These are phyloP conservation scores for Fusarium temperatum DNA, from an alignment of 2,329 filamentous ascomycete genomes.

Conservation along the genomic window DNA sequence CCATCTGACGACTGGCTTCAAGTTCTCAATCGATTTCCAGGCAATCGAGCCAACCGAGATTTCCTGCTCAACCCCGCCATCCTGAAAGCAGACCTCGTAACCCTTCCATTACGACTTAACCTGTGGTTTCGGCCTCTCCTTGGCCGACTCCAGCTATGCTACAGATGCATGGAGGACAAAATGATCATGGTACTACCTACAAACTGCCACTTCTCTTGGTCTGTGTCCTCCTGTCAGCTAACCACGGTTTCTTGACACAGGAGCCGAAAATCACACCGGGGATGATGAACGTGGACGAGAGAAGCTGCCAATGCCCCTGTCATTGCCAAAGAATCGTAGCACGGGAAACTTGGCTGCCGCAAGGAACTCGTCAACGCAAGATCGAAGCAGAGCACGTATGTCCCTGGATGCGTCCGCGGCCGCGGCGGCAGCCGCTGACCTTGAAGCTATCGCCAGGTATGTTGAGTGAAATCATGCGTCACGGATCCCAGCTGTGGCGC, in stretches of 20 bases:
- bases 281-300: slow-evolving; percentile 54
- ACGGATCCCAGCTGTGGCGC: slow-evolving; percentile 23
- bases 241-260: slow-evolving; percentile 38
- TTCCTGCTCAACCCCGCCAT: slow-evolving; percentile 42
- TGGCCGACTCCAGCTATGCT: slow-evolving; percentile 52
- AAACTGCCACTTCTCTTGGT: slow-evolving; percentile 1
- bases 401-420: slow-evolving; percentile 80
- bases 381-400: slow-evolving; percentile 72
- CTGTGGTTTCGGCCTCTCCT: slow-evolving; percentile 32
- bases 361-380: slow-evolving; percentile 55
- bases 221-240: slow-evolving; percentile 31
- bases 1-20: slow-evolving; percentile 15
- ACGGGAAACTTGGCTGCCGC: slow-evolving; percentile 67
- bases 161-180: slow-evolving; percentile 54
- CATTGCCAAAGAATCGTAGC: slow-evolving; percentile 71
- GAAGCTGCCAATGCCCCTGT: slow-evolving; percentile 57
- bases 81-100: slow-evolving; percentile 27
- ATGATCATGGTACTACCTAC: slow-evolving; percentile 50
- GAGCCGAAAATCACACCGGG: slow-evolving; percentile 46
- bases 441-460: slow-evolving; percentile 79
- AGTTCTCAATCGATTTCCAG: slow-evolving; percentile 25
- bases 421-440: slow-evolving; percentile 64
- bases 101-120: slow-evolving; percentile 28
- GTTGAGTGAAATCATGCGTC: slow-evolving; percentile 40
- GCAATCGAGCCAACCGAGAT: slow-evolving; percentile 37